Evolutionary conservation across 495 filamentous ascomycete species (phyloP).

Genomic region (Lophium mytilinum): DNA sequence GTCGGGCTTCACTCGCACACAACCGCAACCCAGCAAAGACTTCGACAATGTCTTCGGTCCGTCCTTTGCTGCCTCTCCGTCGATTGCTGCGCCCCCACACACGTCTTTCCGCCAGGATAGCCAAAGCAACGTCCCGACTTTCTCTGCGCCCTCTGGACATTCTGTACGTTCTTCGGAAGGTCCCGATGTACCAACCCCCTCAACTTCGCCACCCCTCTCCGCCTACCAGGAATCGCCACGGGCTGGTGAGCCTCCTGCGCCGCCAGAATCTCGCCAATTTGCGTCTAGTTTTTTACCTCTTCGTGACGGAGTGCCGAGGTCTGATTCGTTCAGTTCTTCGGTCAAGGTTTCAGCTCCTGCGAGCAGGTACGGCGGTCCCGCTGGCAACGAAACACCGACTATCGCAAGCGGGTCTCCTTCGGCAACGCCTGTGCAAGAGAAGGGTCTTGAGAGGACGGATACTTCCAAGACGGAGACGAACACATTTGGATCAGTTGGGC

Average conservation of each 20-base stretch:
- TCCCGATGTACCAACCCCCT: slow-evolving; percentile 47
- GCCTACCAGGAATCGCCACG: slow-evolving; percentile 47
- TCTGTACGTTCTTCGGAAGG: slow-evolving; percentile 43
- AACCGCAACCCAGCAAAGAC: slow-evolving; percentile 52
- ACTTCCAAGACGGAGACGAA: slow-evolving; percentile 25
- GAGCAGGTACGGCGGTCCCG: slow-evolving; percentile 58
- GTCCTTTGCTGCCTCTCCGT: slow-evolving; percentile 45
- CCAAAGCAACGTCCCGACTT: slow-evolving; percentile 31
- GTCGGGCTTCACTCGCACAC: slow-evolving; percentile 42
- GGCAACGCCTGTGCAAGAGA: slow-evolving; percentile 42
- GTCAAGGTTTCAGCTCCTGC: slow-evolving; percentile 74
- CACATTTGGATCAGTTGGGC: not conserved
- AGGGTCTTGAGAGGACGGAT: slow-evolving; percentile 30
- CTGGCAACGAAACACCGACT: slow-evolving; percentile 53
- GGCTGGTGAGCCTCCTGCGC: slow-evolving; percentile 47
- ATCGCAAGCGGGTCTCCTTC: slow-evolving; percentile 34
- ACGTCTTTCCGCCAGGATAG: slow-evolving; percentile 63
- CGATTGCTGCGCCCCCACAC: slow-evolving; percentile 29
- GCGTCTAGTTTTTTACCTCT: slow-evolving; percentile 65
- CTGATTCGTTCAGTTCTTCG: slow-evolving; percentile 65
- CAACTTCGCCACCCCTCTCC: slow-evolving; percentile 50
- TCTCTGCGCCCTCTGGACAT: slow-evolving; percentile 39
- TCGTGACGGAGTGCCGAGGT: slow-evolving; percentile 40
- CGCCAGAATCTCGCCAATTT: slow-evolving; percentile 61
- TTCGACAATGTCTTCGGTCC: slow-evolving; percentile 91